Evolutionary conservation across 352 stramenopile species (phyloP).

Genomic region (Phytophthora citrophthora): DNA sequence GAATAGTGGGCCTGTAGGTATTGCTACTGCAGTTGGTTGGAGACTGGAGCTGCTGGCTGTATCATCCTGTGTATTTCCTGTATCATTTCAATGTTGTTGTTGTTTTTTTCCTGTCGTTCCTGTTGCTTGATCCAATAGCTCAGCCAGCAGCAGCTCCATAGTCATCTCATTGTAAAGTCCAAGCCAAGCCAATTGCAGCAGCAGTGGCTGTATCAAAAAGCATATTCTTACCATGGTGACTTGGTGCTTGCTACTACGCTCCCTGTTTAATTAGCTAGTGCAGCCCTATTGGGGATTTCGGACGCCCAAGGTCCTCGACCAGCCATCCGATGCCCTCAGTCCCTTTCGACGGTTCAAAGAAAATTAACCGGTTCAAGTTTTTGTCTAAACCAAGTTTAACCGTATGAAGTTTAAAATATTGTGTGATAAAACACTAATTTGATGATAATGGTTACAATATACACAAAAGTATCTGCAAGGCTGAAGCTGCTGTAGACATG

Average conservation of each 20-base stretch:
- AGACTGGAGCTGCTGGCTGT: slow-evolving; percentile 15
- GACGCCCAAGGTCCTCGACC: slow-evolving; percentile 36
- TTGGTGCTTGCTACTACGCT: slow-evolving; percentile 80
- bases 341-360: slow-evolving; percentile 5
- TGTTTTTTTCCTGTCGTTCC: neutral
- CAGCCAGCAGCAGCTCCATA: slow-evolving; percentile 24
- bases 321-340: slow-evolving; percentile 48
- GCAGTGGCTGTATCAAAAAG: neutral
- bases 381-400: slow-evolving; percentile 5
- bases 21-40: neutral
- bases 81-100: slow-evolving; percentile 2
- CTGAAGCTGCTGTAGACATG: slow-evolving; percentile 15
- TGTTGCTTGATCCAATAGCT: slow-evolving; percentile 2
- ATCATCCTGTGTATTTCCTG: slow-evolving; percentile 1
- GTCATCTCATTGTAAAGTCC: slow-evolving; percentile 5
- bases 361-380: slow-evolving; percentile 31
- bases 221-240: slow-evolving; percentile 80
- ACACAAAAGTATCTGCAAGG: neutral
- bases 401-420: neutral
- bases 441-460: neutral
- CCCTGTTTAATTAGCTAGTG: slow-evolving; percentile 85
- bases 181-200: neutral
- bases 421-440: neutral
- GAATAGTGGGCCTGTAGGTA: slow-evolving; percentile 2
- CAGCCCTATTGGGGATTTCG: slow-evolving; percentile 35